A percentile compares a stretch with the other conserved stretches of the same genome.
phyloP scores from a whole-genome alignment of 495 filamentous ascomycete species.

The Emericellopsis terricola region DNA sequence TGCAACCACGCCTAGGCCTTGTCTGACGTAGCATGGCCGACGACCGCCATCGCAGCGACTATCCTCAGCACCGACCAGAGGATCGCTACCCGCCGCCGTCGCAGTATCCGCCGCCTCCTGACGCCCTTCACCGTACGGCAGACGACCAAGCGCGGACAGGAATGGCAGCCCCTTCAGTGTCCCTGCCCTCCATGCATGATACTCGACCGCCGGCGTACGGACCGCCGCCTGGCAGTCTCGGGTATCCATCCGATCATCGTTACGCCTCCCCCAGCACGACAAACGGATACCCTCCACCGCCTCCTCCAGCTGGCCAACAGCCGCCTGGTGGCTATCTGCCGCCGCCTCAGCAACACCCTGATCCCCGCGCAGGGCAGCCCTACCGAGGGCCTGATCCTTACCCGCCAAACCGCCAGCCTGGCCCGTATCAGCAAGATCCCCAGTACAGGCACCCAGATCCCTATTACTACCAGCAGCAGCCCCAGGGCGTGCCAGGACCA shows the following conservation, averaged over 20 bases:
- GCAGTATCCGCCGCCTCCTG: conserved; percentile 28
- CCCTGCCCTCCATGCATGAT: conserved; percentile 20
- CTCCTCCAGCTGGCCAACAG: conserved; percentile 1
- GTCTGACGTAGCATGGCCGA: conserved; percentile 22
- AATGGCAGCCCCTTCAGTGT: conserved; percentile 14
- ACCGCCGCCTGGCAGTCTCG: conserved; percentile 1
- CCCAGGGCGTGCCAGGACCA: conserved; percentile 3
- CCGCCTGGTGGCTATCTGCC: conserved; percentile 7
- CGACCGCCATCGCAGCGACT: conserved; percentile 9
- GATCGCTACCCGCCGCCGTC: conserved; percentile 6
- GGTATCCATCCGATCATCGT: conserved; percentile 1
- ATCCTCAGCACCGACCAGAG: conserved; percentile 2
- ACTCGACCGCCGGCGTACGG: conserved; percentile 3
- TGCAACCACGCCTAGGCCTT: too few species aligned
- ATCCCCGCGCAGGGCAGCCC: conserved; percentile 5
- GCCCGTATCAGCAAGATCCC: conserved; percentile 6
- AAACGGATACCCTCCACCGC: conserved; percentile 6
- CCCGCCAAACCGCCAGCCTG: conserved; percentile 5
- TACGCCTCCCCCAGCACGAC: conserved; percentile 2
- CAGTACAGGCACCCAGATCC: neutral
- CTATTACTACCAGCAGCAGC: conserved; percentile 9
- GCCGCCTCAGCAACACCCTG: conserved; percentile 6
- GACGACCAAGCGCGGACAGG: conserved; percentile 14
- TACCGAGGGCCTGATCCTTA: conserved; percentile 4
- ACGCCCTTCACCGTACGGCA: conserved; percentile 20